A percentile compares a stretch with the other conserved stretches of the same genome.
phyloP scores from a whole-genome alignment of 1,284 basidiomycete genomes.

The Fomitopsis pinicola region DNA sequence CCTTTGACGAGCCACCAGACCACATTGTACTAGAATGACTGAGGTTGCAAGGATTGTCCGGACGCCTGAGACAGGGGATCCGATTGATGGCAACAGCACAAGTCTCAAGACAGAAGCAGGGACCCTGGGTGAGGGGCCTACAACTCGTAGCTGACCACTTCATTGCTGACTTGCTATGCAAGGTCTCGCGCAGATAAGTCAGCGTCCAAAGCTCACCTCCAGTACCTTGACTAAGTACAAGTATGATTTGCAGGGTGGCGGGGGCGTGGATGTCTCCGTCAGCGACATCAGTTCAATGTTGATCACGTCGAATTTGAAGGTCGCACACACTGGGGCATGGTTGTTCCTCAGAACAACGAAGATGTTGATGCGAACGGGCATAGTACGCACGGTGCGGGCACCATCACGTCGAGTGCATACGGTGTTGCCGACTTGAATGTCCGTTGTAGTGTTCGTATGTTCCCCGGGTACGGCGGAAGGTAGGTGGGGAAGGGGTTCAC shows the following conservation, averaged over 20 bases:
- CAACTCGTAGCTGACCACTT: background rate
- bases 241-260: constrained; percentile 73
- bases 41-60: too few relatives aligned
- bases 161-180: constrained; percentile 24
- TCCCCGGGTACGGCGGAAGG: too few relatives aligned
- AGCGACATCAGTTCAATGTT: constrained; percentile 87
- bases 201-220: constrained; percentile 76
- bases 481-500: too few relatives aligned
- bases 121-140: constrained; percentile 80
- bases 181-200: constrained; percentile 95
- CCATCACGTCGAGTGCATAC: constrained; percentile 47
- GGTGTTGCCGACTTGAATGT: constrained; percentile 99
- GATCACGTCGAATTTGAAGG: constrained; percentile 82
- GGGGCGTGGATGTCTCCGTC: constrained; percentile 75
- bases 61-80: constrained; percentile 76
- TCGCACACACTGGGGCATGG: constrained; percentile 35
- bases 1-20: too few relatives aligned
- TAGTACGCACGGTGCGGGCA: constrained; percentile 39
- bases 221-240: constrained; percentile 87
- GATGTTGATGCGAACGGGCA: constrained; percentile 38
- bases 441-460: too few relatives aligned
- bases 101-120: constrained; percentile 58
- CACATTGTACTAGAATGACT: too few relatives aligned
- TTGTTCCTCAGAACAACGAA: constrained; percentile 49
- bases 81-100: constrained; percentile 73